Conservation (phyloP, 495 filamentous ascomycete genomes). For the Aspergillus haitiensis region DNA sequence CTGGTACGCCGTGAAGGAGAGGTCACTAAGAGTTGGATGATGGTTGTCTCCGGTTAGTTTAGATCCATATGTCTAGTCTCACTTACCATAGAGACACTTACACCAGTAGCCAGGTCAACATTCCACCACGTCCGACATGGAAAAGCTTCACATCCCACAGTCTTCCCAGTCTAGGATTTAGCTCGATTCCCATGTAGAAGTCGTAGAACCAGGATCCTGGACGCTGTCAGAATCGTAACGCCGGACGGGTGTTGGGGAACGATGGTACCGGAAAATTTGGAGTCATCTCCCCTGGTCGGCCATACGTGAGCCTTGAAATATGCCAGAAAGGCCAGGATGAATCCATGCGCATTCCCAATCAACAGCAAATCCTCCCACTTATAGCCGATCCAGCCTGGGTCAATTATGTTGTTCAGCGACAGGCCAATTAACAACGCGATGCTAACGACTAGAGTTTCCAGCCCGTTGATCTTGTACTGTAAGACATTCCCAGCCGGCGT, state of each 20-base stretch:
- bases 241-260: no score
- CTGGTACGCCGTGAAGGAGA: slow-evolving; percentile 49
- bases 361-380: not conserved
- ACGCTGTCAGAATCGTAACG: not conserved
- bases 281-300: not conserved
- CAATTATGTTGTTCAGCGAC: not conserved
- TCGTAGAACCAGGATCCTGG: not conserved
- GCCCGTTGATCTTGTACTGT: not conserved
- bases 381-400: not conserved
- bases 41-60: no score
- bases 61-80: not conserved
- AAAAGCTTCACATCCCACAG: slow-evolving; percentile 53
- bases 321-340: not conserved
- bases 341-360: not conserved
- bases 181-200: slow-evolving; percentile 38
- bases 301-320: not conserved
- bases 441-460: not conserved
- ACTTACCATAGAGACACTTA: slow-evolving; percentile 19
- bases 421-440: not conserved
- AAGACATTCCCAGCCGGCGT: not conserved
- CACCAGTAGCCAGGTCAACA: slow-evolving; percentile 45
- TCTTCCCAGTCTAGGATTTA: slow-evolving; percentile 50
- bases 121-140: slow-evolving; percentile 49
- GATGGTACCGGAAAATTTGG: not conserved
- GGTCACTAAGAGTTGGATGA: slow-evolving; percentile 29